A percentile compares a stretch with the other conserved stretches of the same genome.
phyloP scores from a whole-genome alignment of 2,329 filamentous ascomycete genomes.

The Stagonosporopsis chrysanthemi region DNA sequence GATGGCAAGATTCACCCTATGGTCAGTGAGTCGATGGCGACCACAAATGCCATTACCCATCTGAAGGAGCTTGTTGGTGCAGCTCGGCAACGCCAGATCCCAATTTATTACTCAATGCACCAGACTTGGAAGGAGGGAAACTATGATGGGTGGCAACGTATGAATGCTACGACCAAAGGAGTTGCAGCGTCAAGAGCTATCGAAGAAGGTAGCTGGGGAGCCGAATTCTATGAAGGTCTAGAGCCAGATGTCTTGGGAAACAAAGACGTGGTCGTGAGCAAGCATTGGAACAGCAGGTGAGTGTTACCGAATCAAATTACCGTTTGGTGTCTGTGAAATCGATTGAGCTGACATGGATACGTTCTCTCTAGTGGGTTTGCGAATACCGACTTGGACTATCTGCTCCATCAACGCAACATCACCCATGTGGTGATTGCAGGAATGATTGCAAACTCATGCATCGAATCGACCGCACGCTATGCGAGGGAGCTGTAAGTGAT shows the following conservation, averaged over 20 bases:
- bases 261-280: slow-evolving; percentile 37
- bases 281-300: slow-evolving; percentile 44
- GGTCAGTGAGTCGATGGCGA: slow-evolving; percentile 14
- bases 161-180: slow-evolving; percentile 24
- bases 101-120: slow-evolving; percentile 49
- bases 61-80: neutral
- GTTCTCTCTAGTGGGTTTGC: slow-evolving; percentile 36
- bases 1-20: slow-evolving; percentile 24
- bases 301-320: neutral
- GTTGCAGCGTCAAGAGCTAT: slow-evolving; percentile 31
- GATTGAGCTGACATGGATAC: neutral
- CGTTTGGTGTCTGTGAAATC: too few species aligned
- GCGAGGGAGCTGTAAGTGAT: slow-evolving; percentile 39
- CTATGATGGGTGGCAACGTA: slow-evolving; percentile 40
- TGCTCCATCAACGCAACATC: slow-evolving; percentile 45
- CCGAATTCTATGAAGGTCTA: slow-evolving; percentile 36
- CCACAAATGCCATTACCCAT: neutral
- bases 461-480: slow-evolving; percentile 48
- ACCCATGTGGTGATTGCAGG: slow-evolving; percentile 43
- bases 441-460: slow-evolving; percentile 43
- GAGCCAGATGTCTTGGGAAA: slow-evolving; percentile 16
- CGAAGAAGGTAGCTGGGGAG: slow-evolving; percentile 39
- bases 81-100: slow-evolving; percentile 24
- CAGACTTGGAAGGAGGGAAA: slow-evolving; percentile 34
- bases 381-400: slow-evolving; percentile 49